phyloP scores from a whole-genome alignment of 768 basidiomycete species.

The Collybia mongolica region DNA sequence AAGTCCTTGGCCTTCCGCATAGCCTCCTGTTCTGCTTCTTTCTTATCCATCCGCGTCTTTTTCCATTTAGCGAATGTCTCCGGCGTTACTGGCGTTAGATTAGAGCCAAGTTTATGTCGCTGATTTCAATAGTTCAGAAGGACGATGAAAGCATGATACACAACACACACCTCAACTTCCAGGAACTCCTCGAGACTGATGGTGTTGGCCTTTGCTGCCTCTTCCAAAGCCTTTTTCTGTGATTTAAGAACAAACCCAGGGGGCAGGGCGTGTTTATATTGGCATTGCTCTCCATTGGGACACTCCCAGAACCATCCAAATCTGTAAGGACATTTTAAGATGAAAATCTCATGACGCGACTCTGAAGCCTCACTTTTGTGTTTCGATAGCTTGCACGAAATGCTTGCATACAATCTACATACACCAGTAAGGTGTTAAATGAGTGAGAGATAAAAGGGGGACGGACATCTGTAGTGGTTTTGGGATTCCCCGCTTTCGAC shows the following conservation, averaged over 20 bases:
- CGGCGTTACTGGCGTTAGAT: conserved; percentile 89
- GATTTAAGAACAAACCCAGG: conserved; percentile 96
- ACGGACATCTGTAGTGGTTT: conserved; percentile 86
- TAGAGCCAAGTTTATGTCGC: conserved; percentile 92
- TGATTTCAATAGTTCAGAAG: conserved; percentile 23
- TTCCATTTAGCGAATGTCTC: conserved; percentile 96
- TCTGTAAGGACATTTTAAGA: conserved; percentile 24
- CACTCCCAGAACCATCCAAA: conserved; percentile 98
- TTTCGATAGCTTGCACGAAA: conserved; percentile 96
- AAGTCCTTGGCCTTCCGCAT: conserved; percentile 78
- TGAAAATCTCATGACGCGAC: background rate
- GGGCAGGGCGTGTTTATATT: conserved; percentile 93
- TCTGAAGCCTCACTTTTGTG: conserved; percentile 57
- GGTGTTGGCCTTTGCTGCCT: conserved; percentile 82
- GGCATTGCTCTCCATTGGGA: conserved; percentile 85
- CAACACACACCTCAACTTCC: conserved; percentile 80
- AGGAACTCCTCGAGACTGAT: conserved; percentile 97
- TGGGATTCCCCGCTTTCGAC: conserved; percentile 86
- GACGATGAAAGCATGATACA: background rate
- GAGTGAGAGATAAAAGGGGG: background rate
- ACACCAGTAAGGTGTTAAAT: background rate
- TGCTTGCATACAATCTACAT: conserved; percentile 93
- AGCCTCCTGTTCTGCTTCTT: conserved; percentile 84
- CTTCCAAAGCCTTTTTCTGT: conserved; percentile 88
- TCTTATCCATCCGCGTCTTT: conserved; percentile 93